phyloP scores from a whole-genome alignment of 495 filamentous ascomycete genomes.

The Trichocladium antarcticum region DNA sequence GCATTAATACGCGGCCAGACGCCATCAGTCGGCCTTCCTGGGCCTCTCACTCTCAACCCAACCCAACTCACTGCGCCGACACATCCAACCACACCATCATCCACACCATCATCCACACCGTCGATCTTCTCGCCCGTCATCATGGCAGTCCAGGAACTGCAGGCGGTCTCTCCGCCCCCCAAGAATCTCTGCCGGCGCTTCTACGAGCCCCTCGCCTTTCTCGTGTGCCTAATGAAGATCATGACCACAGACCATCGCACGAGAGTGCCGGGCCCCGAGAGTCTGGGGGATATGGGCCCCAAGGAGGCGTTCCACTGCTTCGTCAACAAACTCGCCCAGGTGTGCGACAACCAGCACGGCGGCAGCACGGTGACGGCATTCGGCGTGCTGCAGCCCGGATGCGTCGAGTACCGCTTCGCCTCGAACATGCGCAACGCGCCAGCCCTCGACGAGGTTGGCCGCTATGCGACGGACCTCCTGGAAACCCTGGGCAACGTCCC shows the following conservation, averaged over 20 bases:
- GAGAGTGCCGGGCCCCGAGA: background rate
- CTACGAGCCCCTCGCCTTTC: background rate
- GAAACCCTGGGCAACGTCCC: background rate
- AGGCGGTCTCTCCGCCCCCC: background rate
- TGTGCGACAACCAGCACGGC: conserved; percentile 14
- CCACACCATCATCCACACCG: too few relatives aligned
- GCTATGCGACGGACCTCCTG: conserved; percentile 1
- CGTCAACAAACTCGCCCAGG: conserved; percentile 23
- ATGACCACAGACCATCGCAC: background rate
- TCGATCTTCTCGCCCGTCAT: background rate
- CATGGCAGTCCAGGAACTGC: background rate
- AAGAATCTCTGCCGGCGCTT: background rate
- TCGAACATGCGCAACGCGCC: conserved; percentile 10
- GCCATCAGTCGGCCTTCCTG: too few relatives aligned
- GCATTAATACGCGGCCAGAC: too few relatives aligned
- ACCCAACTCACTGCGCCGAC: too few relatives aligned
- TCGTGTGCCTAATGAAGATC: background rate
- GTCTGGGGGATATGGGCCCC: background rate
- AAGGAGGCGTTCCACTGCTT: conserved; percentile 14
- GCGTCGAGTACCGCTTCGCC: conserved; percentile 15
- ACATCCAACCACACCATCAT: too few relatives aligned
- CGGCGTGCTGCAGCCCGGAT: conserved; percentile 9
- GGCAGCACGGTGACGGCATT: conserved; percentile 19
- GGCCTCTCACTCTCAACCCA: background rate
- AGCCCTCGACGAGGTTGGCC: background rate